A percentile compares a stretch with the other conserved stretches of the same genome.
These are phyloP conservation scores for Lachancea mirantina DNA, from an alignment of 805 yeast genomes.

Conservation along the genomic window DNA sequence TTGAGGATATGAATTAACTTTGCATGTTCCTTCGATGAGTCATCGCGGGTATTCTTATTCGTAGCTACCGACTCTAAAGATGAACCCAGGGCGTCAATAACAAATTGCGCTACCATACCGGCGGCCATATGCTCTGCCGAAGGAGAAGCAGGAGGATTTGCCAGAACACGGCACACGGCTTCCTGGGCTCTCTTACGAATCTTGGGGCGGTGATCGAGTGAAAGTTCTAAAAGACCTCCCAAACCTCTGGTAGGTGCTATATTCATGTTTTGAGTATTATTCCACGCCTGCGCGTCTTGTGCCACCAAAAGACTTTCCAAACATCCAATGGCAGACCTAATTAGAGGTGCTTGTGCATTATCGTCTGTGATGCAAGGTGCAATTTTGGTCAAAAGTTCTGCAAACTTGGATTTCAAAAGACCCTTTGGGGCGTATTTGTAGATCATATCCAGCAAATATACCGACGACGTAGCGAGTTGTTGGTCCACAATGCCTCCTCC, in stretches of 20 bases:
- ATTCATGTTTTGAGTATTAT: constrained; percentile 39
- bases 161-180: constrained; percentile 59
- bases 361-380: constrained; percentile 72
- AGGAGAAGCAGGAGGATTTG: constrained; percentile 68
- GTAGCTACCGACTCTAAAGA: constrained; percentile 35
- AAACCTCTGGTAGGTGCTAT: constrained; percentile 73
- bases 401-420: constrained; percentile 65
- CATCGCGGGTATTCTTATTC: constrained; percentile 29
- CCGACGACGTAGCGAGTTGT: constrained; percentile 63
- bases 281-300: constrained; percentile 80
- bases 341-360: constrained; percentile 69
- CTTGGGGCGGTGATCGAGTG: constrained; percentile 87
- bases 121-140: constrained; percentile 73
- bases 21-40: constrained; percentile 45
- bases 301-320: constrained; percentile 71
- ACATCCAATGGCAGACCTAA: constrained; percentile 79
- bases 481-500: constrained; percentile 48
- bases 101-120: constrained; percentile 57
- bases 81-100: constrained; percentile 47
- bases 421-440: constrained; percentile 66
- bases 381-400: constrained; percentile 67
- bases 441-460: constrained; percentile 75
- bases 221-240: constrained; percentile 66
- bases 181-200: constrained; percentile 94
- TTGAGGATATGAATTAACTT: constrained; percentile 70